Percentiles rank a stretch among this genome's conserved stretches.
Evolutionary conservation across 371 early-diverging fungal genomes (phyloP).

Genomic region (Syncephalastrum monosporum): DNA sequence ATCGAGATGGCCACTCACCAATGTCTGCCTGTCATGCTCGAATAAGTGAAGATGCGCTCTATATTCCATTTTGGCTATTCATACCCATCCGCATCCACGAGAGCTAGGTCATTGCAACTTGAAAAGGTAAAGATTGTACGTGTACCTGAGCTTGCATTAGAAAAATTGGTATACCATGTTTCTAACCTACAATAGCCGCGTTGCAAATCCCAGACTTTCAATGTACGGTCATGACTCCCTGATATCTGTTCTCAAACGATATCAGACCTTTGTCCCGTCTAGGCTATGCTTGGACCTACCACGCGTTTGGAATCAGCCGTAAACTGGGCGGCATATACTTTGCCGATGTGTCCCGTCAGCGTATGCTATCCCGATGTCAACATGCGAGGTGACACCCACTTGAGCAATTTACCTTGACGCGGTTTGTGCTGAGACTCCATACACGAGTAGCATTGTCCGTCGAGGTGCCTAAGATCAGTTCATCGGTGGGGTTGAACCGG

Average conservation of each 20-base stretch:
- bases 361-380: conserved; percentile 65
- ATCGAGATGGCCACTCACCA: conserved; percentile 91
- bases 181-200: conserved; percentile 74
- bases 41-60: neutral
- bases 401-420: conserved; percentile 50
- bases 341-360: conserved; percentile 94
- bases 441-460: conserved; percentile 90
- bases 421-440: conserved; percentile 78
- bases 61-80: neutral
- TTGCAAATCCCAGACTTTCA: conserved; percentile 94
- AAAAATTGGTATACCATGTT: too few species aligned
- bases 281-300: conserved; percentile 38
- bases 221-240: conserved; percentile 93
- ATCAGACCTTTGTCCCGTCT: neutral
- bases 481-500: conserved; percentile 74
- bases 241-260: conserved; percentile 55
- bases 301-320: conserved; percentile 76
- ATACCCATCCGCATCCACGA: conserved; percentile 82
- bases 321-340: conserved; percentile 88
- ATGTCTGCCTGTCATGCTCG: conserved; percentile 10
- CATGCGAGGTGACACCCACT: too few species aligned
- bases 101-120: conserved; percentile 89
- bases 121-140: conserved; percentile 92
- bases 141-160: conserved; percentile 43
- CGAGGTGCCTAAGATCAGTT: conserved; percentile 81